A percentile compares a stretch with the other conserved stretches of the same genome.
Conservation (phyloP, 2,329 filamentous ascomycete species). For the Trichoderma sp. region DNA sequence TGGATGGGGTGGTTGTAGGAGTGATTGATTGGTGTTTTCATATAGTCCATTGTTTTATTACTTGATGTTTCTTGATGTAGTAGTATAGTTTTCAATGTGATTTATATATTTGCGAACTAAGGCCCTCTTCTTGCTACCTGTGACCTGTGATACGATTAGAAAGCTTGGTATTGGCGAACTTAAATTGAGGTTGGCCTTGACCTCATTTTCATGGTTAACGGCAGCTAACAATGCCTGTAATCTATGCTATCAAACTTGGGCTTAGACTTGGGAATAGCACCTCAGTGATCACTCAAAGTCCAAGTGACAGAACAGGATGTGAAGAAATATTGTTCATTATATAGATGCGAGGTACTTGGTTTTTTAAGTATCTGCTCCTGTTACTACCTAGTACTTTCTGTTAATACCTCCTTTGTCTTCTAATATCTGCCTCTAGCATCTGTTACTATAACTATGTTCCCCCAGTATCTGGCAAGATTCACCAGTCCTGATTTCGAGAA, state of each 20-base stretch:
- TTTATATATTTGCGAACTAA: not conserved
- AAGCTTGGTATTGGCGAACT: not conserved
- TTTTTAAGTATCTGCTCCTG: no score
- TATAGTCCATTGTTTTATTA: not conserved
- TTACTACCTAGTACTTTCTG: no score
- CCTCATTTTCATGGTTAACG: not conserved
- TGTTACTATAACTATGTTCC: no score
- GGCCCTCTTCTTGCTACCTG: accelerated
- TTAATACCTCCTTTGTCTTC: no score
- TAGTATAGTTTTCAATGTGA: not conserved
- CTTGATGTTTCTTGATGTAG: not conserved
- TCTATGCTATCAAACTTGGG: not conserved
- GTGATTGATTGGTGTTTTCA: not conserved
- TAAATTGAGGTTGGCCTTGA: not conserved
- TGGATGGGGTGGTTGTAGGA: not conserved
- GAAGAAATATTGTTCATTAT: no score
- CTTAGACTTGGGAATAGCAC: no score
- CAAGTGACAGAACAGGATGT: not conserved
- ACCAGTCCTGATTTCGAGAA: no score
- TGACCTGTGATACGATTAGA: not conserved
- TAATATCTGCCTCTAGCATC: no score
- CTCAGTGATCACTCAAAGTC: no score
- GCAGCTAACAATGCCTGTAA: not conserved
- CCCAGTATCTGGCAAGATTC: no score
- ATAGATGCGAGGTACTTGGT: no score